These are phyloP conservation scores for Wickerhamomyces bovis DNA, from an alignment of 805 yeast species.

Conservation along the genomic window DNA sequence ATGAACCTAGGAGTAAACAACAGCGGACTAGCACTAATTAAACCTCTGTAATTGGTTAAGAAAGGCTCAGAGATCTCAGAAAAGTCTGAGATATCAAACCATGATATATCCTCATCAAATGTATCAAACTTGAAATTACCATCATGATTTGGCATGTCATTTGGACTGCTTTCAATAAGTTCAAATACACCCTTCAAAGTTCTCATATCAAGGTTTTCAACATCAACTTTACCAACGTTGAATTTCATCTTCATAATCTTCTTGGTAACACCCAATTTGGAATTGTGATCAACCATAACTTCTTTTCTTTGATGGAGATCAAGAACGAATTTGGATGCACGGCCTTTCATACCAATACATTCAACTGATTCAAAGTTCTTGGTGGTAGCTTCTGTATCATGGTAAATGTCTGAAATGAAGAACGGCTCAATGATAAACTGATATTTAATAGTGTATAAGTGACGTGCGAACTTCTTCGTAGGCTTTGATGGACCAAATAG, in stretches of 20 bases:
- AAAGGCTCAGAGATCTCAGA: slow-evolving; percentile 47
- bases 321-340: slow-evolving; percentile 46
- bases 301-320: slow-evolving; percentile 65
- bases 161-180: slow-evolving; percentile 10
- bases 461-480: slow-evolving; percentile 67
- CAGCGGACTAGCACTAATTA: slow-evolving; percentile 52
- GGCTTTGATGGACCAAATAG: slow-evolving; percentile 54
- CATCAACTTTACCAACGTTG: slow-evolving; percentile 56
- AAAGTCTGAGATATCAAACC: slow-evolving; percentile 62
- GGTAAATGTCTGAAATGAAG: slow-evolving; percentile 66
- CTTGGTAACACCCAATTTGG: slow-evolving; percentile 40
- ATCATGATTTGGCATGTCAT: slow-evolving; percentile 4
- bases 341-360: slow-evolving; percentile 65
- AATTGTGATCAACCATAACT: slow-evolving; percentile 36
- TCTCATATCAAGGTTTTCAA: slow-evolving; percentile 54
- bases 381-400: slow-evolving; percentile 38
- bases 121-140: slow-evolving; percentile 24
- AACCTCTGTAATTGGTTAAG: slow-evolving; percentile 30
- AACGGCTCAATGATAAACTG: slow-evolving; percentile 68
- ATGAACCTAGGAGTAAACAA: slow-evolving; percentile 63
- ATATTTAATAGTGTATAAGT: slow-evolving; percentile 73
- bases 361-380: slow-evolving; percentile 35
- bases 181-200: slow-evolving; percentile 42
- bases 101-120: slow-evolving; percentile 48
- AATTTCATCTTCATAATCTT: slow-evolving; percentile 51